These are phyloP conservation scores for Sporothrix brunneoviolacea DNA, from an alignment of 2,329 filamentous ascomycete species.

Conservation along the genomic window DNA sequence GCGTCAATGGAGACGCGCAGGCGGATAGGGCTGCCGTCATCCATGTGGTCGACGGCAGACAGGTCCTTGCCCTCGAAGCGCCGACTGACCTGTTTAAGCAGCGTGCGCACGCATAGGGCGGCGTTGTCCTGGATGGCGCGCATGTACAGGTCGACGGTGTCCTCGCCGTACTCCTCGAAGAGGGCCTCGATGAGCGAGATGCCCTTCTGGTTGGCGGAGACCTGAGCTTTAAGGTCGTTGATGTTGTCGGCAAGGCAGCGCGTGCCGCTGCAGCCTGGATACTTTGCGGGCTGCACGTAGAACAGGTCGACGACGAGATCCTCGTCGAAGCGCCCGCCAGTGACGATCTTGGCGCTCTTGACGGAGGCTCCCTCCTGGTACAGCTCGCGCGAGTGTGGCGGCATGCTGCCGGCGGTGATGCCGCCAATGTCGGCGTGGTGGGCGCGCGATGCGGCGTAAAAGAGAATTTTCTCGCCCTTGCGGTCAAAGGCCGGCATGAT, in stretches of 20 bases:
- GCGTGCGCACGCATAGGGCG: slow-evolving; percentile 64
- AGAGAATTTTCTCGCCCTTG: slow-evolving; percentile 62
- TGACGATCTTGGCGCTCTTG: slow-evolving; percentile 64
- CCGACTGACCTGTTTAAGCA: slow-evolving; percentile 64
- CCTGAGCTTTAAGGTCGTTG: slow-evolving; percentile 79
- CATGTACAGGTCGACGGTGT: slow-evolving; percentile 80
- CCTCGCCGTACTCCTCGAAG: slow-evolving; percentile 70
- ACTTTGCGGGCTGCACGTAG: slow-evolving; percentile 64
- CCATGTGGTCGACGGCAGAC: slow-evolving; percentile 74
- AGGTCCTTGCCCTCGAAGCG: slow-evolving; percentile 63
- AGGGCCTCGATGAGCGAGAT: slow-evolving; percentile 69
- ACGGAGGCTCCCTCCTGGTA: slow-evolving; percentile 61
- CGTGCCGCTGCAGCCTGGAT: slow-evolving; percentile 71
- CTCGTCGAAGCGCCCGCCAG: slow-evolving; percentile 72
- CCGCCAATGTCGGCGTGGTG: slow-evolving; percentile 83
- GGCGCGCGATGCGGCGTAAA: slow-evolving; percentile 73
- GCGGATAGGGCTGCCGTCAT: slow-evolving; percentile 73
- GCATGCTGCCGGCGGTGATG: slow-evolving; percentile 77
- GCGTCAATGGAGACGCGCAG: slow-evolving; percentile 70
- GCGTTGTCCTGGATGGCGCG: slow-evolving; percentile 74
- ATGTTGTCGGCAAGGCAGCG: slow-evolving; percentile 76
- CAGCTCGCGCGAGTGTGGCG: slow-evolving; percentile 61
- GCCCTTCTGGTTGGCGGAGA: slow-evolving; percentile 80
- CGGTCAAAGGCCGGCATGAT: slow-evolving; percentile 69
- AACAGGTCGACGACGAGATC: slow-evolving; percentile 65